These are phyloP conservation scores for Scutellaria galericulata DNA, from an alignment of 257 asterid species.

Conservation along the genomic window DNA sequence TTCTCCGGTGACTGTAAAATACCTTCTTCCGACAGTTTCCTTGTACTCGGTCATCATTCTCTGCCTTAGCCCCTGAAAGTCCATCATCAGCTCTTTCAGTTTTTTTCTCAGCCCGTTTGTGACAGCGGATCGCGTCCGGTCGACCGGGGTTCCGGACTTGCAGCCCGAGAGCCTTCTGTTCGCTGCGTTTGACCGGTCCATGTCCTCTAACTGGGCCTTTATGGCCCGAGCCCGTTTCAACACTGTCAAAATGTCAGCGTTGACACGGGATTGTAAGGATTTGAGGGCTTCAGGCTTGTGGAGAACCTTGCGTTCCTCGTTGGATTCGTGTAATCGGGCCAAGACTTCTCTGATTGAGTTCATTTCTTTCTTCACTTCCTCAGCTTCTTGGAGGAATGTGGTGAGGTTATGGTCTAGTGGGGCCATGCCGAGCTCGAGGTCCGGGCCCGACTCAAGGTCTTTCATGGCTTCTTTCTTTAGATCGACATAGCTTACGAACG, in stretches of 20 bases:
- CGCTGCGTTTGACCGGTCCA: constrained; percentile 74
- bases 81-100: constrained; percentile 95
- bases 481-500: constrained; percentile 91
- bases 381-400: constrained; percentile 78
- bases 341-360: constrained; percentile 64
- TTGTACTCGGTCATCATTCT: constrained; percentile 88
- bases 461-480: constrained; percentile 86
- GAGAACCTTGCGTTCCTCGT: constrained; percentile 63
- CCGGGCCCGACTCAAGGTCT: constrained; percentile 58
- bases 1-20: constrained; percentile 86
- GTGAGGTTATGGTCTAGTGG: constrained; percentile 68
- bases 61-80: constrained; percentile 87
- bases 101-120: constrained; percentile 92
- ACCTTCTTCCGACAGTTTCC: constrained; percentile 85
- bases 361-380: constrained; percentile 71
- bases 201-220: constrained; percentile 66
- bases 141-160: constrained; percentile 74
- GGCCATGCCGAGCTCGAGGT: constrained; percentile 71
- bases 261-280: constrained; percentile 52
- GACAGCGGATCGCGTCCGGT: constrained; percentile 73
- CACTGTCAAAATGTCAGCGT: constrained; percentile 58
- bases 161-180: constrained; percentile 77
- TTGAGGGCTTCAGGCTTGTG: constrained; percentile 86
- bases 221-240: constrained; percentile 70
- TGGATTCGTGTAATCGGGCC: constrained; percentile 54